phyloP scores from a whole-genome alignment of 164 flowering plant genomes.

The Kalanchoe fedtschenkoi region DNA sequence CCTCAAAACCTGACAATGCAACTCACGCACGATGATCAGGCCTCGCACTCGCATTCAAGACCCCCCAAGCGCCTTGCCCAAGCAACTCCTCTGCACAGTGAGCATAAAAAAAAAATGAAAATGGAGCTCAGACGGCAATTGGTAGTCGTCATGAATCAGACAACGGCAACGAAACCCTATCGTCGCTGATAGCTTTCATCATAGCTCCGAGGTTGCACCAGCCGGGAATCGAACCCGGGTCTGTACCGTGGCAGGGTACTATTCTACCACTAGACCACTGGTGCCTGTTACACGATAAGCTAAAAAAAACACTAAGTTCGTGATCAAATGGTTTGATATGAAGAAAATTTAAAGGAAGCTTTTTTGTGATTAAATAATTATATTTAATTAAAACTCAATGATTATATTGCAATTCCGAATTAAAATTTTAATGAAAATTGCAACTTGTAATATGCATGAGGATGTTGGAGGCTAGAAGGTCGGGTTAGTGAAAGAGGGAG shows the following conservation, averaged over 20 bases:
- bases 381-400: too few species aligned
- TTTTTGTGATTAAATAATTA: too few species aligned
- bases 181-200: not conserved
- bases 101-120: not conserved
- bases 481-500: too few species aligned
- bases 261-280: constrained; percentile 99
- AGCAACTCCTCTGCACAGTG: constrained; percentile 12
- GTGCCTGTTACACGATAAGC: constrained; percentile 47
- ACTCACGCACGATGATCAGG: constrained; percentile 32
- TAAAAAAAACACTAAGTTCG: too few species aligned
- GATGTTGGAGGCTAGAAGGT: too few species aligned
- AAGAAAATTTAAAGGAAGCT: not conserved
- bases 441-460: too few species aligned
- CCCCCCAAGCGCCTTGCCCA: constrained; percentile 2
- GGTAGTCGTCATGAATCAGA: not conserved
- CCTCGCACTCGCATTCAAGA: constrained; percentile 26
- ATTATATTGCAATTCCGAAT: too few species aligned
- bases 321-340: not conserved
- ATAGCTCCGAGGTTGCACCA: constrained; percentile 44
- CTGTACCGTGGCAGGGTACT: constrained; percentile 99
- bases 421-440: too few species aligned
- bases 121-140: not conserved
- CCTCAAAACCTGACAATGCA: constrained; percentile 31
- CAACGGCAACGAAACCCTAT: not conserved
- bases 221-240: constrained; percentile 99